Evolutionary conservation across 441 rosid genomes (phyloP).

Genomic region (Bocquillonia castaneifolia): DNA sequence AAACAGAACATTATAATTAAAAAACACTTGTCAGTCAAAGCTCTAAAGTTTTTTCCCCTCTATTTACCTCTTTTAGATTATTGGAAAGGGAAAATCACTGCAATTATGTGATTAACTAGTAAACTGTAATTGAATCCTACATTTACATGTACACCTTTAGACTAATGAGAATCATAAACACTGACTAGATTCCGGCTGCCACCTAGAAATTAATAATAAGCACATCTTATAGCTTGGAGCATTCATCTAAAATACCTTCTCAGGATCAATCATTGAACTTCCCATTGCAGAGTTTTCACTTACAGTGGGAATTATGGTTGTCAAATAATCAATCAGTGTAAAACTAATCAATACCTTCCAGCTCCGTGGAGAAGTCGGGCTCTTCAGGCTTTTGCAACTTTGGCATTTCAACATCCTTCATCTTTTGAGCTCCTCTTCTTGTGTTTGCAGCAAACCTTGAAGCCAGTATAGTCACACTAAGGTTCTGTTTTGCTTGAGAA

Average conservation of each 20-base stretch:
- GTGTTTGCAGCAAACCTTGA: constrained; percentile 82
- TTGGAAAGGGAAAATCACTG: background rate
- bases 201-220: background rate
- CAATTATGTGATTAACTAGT: background rate
- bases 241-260: background rate
- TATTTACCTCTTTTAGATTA: background rate
- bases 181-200: background rate
- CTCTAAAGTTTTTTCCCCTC: no score
- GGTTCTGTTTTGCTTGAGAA: constrained; percentile 47
- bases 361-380: constrained; percentile 71
- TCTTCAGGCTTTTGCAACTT: constrained; percentile 80
- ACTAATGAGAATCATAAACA: background rate
- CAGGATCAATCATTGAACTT: constrained; percentile 3
- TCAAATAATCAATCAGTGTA: background rate
- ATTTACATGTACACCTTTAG: background rate
- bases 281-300: background rate
- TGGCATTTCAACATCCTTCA: constrained; percentile 48
- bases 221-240: background rate
- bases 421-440: constrained; percentile 54
- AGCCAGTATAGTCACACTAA: constrained; percentile 61
- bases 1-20: no score
- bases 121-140: background rate
- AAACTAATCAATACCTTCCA: constrained; percentile 37
- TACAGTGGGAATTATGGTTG: background rate
- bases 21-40: no score